A percentile compares a stretch with the other conserved stretches of the same genome.
These are phyloP conservation scores for Actinidia polygama DNA, from an alignment of 179 eudicot genomes.

Conservation along the genomic window DNA sequence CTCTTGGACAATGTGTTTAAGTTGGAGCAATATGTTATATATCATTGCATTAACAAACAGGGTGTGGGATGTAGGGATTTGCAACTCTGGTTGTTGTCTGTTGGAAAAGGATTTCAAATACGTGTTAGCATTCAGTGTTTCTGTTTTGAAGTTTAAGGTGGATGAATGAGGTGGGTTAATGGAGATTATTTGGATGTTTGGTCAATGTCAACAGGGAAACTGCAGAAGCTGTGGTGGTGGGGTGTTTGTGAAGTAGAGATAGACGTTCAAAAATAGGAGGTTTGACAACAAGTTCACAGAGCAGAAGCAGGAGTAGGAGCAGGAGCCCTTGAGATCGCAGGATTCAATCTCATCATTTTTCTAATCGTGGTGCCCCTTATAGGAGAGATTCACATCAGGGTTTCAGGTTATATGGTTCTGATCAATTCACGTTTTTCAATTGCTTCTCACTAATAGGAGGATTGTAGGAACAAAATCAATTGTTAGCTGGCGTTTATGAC, in stretches of 20 bases:
- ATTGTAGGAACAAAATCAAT: neutral
- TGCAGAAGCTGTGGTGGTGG: conserved; percentile 4
- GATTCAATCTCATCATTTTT: conserved; percentile 64
- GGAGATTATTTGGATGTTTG: neutral
- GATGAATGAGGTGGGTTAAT: neutral
- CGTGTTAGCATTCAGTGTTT: neutral
- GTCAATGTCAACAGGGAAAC: neutral
- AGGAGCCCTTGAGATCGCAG: conserved; percentile 79
- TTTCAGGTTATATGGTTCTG: conserved; percentile 70
- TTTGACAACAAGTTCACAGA: conserved; percentile 62
- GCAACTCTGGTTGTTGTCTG: too few relatives aligned
- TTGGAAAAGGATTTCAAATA: too few relatives aligned
- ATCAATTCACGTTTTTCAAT: neutral
- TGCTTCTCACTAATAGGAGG: neutral
- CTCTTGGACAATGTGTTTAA: too few relatives aligned
- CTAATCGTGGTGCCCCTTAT: too few relatives aligned
- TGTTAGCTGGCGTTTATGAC: too few relatives aligned
- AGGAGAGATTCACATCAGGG: conserved; percentile 78
- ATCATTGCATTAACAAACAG: too few relatives aligned
- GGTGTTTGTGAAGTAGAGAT: neutral
- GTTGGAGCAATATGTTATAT: too few relatives aligned
- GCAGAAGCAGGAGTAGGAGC: conserved; percentile 82
- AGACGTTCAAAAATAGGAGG: neutral
- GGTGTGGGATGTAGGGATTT: too few relatives aligned
- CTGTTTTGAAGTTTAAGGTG: neutral